Base-by-base conservation (phyloP, 2,329 filamentous ascomycete species). In the Ophiognomonia clavigignenti-juglandacearum region DNA sequence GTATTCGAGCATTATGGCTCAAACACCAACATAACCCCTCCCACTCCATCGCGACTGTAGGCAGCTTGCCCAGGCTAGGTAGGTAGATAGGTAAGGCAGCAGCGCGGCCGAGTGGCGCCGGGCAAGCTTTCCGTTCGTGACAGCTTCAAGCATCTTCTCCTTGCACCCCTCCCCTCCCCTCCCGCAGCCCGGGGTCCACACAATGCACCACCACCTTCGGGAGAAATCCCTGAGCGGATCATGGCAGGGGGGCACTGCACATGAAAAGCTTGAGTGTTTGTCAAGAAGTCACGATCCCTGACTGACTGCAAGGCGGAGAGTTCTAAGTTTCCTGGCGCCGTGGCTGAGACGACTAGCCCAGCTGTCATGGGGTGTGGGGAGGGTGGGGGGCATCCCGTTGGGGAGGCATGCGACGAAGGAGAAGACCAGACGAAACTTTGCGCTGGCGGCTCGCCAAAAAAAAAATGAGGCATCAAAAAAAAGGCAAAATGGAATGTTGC, bases 351-450 rank as follows among this genome's bases (percentile, higher is more conserved):
- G 8, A 9, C 14, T 6, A 18, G 24, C 26, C n/a, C 5, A 14
- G 16, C 6, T 20, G 23, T 11, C 18, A 31, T 40, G 39, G 24
- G 26, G 13, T 20, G 23, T 11, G 11, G 22, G 29, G 39, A 16
- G 26, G 13, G 26, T 45, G 43, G n/a, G 35, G 38, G n/a, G n/a
- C 43, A 39, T 18, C 36, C 43, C 35, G 39, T 39, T 18, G 19
- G 20, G 36, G 27, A 43, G 11, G 39, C 18, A 45, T 48, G 45
- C 39, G 49, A 51, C 49, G 45, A 45, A 14, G 23, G 19, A 42
- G 26, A 31, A 39, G 46, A 45, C 45, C 26, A 45, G 49, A 51
- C 49, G 49, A 51, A 48, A 51, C 49, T 10, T 26, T 23, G 4
- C 2, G 3, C 19, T 18, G 18, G 36, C 35, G 20, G 22, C 14